phyloP scores from a whole-genome alignment of 2,329 filamentous ascomycete species.

The Epichloe gansuensis region DNA sequence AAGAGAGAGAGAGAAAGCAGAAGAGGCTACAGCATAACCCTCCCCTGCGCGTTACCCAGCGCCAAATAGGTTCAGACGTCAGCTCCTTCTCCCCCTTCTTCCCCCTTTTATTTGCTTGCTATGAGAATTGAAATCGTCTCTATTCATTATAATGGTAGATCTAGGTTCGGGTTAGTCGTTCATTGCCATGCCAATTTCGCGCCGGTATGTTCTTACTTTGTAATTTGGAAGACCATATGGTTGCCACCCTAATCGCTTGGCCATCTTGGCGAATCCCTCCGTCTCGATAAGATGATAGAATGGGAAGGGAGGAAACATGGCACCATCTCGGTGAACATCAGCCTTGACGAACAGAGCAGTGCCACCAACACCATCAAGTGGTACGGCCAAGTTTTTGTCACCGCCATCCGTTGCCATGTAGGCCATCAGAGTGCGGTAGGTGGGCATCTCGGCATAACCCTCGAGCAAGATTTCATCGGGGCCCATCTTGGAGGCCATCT shows the following conservation, averaged over 20 bases:
- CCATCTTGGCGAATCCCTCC: slow-evolving; percentile 97
- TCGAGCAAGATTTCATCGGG: slow-evolving; percentile 88
- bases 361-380: slow-evolving; percentile 85
- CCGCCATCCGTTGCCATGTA: slow-evolving; percentile 52
- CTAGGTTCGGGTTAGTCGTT: slow-evolving; percentile 28
- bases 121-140: slow-evolving; percentile 11
- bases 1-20: neutral
- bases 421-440: slow-evolving; percentile 84
- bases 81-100: neutral
- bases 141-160: slow-evolving; percentile 87
- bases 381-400: slow-evolving; percentile 49
- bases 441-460: slow-evolving; percentile 86
- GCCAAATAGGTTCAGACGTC: neutral
- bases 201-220: slow-evolving; percentile 50
- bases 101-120: neutral
- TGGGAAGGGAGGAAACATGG: slow-evolving; percentile 94
- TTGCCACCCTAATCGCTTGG: slow-evolving; percentile 71
- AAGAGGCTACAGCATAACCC: neutral
- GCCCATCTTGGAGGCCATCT: slow-evolving; percentile 67
- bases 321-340: slow-evolving; percentile 90
- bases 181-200: neutral
- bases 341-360: slow-evolving; percentile 89
- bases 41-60: neutral
- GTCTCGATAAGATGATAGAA: slow-evolving; percentile 98
- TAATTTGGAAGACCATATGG: slow-evolving; percentile 90